Base-by-base conservation (phyloP, 106 monocot species). In the Dendrobium huoshanense region DNA sequence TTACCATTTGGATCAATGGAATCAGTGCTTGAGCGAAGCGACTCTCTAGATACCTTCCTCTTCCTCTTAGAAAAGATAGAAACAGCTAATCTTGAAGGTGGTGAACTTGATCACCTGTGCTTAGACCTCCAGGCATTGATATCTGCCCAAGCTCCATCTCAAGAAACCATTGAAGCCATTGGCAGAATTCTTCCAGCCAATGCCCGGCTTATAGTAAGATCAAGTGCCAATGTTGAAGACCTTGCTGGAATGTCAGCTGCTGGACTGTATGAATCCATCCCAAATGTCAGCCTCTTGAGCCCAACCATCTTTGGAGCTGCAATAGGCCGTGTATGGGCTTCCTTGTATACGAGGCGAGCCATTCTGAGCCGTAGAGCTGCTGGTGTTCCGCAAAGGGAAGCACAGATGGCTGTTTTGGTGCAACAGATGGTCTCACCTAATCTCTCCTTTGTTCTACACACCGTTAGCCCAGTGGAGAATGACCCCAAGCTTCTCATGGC, bases 161-260 rank as follows among this genome's bases (percentile, higher is more conserved):
- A 85, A 55, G 83, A 87, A 59, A 82, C 80, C 16, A 47, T 92
- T 16, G 76, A 85, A 64, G 29, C 79, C 61, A 44, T 97, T 10
- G 73, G 77, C 54, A 80, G 85, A 68, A 85, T 88, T 40, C 37
- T 97, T 51, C 82, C 90, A 61, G 58, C 18, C 40, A 80, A 85
- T 83, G 72, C 89, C 11, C 85, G 94, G 2, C 83, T 97, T 65
- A 97, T 97, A 29, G 94, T 86, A 41, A 87, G 97, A 75, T 97
- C 97, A 56, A 97, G 92, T 73, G 94, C 97, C 47, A 97, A 94
- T 81, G 97, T 97, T 19, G 97, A 97, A 81, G 97, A 97, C 77
- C 80, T 97, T 24, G 92, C 94, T 42, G 97, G 97, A 10, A 97
- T 97, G 97, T 94, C 97, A 43, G 97, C 94, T 72, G 97, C 97